These are phyloP conservation scores for Fusarium torreyae DNA, from an alignment of 2,329 filamentous ascomycete species.

Conservation along the genomic window DNA sequence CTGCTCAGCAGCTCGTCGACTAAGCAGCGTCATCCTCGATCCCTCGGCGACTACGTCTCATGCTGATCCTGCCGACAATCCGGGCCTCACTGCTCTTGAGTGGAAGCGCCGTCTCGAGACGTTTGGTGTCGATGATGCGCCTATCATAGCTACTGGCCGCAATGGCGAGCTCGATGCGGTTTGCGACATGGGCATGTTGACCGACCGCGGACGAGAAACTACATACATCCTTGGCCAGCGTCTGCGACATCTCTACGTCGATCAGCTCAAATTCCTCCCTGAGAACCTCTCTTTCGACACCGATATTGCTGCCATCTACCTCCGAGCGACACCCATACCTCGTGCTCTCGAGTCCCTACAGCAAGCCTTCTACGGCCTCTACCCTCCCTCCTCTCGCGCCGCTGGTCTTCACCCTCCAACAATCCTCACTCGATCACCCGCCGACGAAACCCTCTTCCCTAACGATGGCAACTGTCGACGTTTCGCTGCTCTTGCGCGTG, in stretches of 20 bases:
- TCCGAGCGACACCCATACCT: slow-evolving; percentile 81
- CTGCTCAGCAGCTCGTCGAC: slow-evolving; percentile 81
- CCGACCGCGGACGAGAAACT: slow-evolving; percentile 80
- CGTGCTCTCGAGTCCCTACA: slow-evolving; percentile 84
- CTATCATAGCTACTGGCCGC: slow-evolving; percentile 78
- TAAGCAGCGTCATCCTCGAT: slow-evolving; percentile 70
- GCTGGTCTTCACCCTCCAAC: slow-evolving; percentile 71
- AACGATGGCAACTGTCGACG: slow-evolving; percentile 83
- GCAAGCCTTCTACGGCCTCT: slow-evolving; percentile 81
- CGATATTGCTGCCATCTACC: slow-evolving; percentile 74
- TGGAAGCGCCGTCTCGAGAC: slow-evolving; percentile 86
- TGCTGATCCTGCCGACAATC: slow-evolving; percentile 43
- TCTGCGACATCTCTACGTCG: slow-evolving; percentile 79
- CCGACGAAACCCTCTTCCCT: slow-evolving; percentile 84
- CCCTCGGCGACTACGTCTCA: slow-evolving; percentile 53
- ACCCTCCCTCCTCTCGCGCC: slow-evolving; percentile 68
- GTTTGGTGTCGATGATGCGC: slow-evolving; percentile 79
- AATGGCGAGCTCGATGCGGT: slow-evolving; percentile 81
- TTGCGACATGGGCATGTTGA: slow-evolving; percentile 84
- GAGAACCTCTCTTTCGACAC: slow-evolving; percentile 67
- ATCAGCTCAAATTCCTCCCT: slow-evolving; percentile 81
- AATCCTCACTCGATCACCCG: slow-evolving; percentile 74
- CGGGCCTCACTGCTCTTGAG: slow-evolving; percentile 63
- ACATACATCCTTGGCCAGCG: slow-evolving; percentile 79
- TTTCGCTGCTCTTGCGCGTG: slow-evolving; percentile 77